Percentiles rank a stretch among this genome's conserved stretches.
Conservation (phyloP, 164 flowering plant species). For the Echeveria elegans region DNA sequence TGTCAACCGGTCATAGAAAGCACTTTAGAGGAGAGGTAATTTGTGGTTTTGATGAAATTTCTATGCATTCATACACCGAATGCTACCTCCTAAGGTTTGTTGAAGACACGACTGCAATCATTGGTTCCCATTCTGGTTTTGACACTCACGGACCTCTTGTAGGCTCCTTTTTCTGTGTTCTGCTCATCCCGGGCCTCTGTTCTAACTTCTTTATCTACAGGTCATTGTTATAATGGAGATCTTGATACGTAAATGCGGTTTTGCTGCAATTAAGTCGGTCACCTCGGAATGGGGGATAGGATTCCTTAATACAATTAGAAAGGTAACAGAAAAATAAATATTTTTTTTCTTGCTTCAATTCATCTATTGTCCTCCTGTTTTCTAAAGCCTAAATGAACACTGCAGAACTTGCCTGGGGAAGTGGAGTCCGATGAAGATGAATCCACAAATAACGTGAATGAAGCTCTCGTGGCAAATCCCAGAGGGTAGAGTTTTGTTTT, state of each 20-base stretch:
- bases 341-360: background rate
- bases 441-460: conserved; percentile 9
- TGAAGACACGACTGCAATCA: background rate
- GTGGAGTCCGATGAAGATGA: conserved; percentile 27
- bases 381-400: background rate
- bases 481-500: background rate
- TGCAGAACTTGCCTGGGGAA: conserved; percentile 65
- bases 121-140: background rate
- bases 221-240: conserved; percentile 78
- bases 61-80: background rate
- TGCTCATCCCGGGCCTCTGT: background rate
- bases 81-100: background rate
- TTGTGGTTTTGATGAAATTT: background rate
- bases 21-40: conserved; percentile 80
- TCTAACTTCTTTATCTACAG: conserved; percentile 22
- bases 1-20: conserved; percentile 84
- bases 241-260: conserved; percentile 69
- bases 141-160: background rate
- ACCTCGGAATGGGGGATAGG: conserved; percentile 50
- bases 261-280: conserved; percentile 35
- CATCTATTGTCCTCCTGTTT: background rate
- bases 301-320: conserved; percentile 49
- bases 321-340: conserved; percentile 43
- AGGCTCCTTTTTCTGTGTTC: background rate
- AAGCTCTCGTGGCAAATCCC: background rate